phyloP scores from a whole-genome alignment of 164 flowering plant species.

The Stephania japonica region DNA sequence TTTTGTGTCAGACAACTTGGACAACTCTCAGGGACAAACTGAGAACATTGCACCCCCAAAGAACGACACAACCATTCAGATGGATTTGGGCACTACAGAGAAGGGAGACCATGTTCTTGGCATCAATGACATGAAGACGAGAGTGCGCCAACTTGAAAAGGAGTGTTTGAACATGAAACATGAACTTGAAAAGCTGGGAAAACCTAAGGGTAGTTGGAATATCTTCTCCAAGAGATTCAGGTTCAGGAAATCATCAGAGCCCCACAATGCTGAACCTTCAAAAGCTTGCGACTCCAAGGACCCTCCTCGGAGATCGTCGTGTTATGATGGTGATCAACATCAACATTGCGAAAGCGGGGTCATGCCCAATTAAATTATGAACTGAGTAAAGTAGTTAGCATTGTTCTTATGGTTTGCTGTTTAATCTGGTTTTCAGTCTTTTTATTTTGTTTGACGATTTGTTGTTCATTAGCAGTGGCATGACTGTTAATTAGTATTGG shows the following conservation, averaged over 20 bases:
- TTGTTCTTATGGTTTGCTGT: not conserved
- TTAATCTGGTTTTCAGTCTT: conserved; percentile 4
- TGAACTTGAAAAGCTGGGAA: conserved; percentile 46
- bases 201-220: conserved; percentile 50
- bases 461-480: not conserved
- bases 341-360: not conserved
- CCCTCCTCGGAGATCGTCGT: conserved; percentile 5
- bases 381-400: too few species aligned
- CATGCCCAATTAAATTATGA: too few species aligned
- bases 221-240: conserved; percentile 32
- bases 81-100: not conserved
- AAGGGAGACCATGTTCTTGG: conserved; percentile 9
- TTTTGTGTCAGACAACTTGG: conserved; percentile 54
- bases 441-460: conserved; percentile 4
- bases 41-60: conserved; percentile 22
- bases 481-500: not conserved
- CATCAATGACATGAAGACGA: conserved; percentile 36
- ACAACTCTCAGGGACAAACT: conserved; percentile 30
- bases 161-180: conserved; percentile 52
- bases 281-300: conserved; percentile 15
- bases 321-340: conserved; percentile 9
- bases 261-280: conserved; percentile 18
- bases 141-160: conserved; percentile 58
- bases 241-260: conserved; percentile 22
- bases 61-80: conserved; percentile 13